Percentiles rank a stretch among this genome's conserved stretches.
Conservation (phyloP, 306 rosid species). For the Acacia confusa region DNA sequence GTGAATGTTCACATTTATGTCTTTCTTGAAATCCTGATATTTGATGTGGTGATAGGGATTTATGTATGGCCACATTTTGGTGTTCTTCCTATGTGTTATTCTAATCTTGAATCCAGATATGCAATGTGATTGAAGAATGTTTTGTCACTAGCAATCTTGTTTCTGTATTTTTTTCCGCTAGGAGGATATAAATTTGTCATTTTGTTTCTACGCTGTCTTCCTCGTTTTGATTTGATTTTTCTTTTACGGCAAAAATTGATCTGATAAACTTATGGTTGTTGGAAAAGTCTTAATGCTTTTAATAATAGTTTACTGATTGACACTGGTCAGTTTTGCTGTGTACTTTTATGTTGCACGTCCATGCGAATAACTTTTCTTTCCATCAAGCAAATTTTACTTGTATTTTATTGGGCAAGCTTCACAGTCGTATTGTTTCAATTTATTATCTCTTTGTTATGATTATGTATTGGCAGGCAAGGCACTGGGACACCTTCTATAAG, state of each 20-base stretch:
- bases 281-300: conserved; percentile 3
- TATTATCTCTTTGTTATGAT: conserved; percentile 20
- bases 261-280: conserved; percentile 1
- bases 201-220: background rate
- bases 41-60: background rate
- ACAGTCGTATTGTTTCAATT: conserved; percentile 12
- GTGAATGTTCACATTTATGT: background rate
- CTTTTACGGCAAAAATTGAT: background rate
- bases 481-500: conserved; percentile 86
- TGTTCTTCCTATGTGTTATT: background rate
- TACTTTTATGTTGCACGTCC: background rate
- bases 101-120: background rate
- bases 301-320: background rate
- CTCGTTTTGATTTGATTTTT: background rate
- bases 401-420: background rate
- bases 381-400: conserved; percentile 10
- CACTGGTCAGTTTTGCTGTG: conserved; percentile 15
- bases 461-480: conserved; percentile 67
- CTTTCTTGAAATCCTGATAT: background rate
- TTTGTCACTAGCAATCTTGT: background rate
- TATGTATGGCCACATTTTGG: background rate
- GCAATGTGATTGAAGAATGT: background rate
- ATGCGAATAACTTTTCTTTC: background rate
- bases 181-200: background rate
- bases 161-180: background rate